Conservation (phyloP, 305 asterid species). For the Rubia peregrina region DNA sequence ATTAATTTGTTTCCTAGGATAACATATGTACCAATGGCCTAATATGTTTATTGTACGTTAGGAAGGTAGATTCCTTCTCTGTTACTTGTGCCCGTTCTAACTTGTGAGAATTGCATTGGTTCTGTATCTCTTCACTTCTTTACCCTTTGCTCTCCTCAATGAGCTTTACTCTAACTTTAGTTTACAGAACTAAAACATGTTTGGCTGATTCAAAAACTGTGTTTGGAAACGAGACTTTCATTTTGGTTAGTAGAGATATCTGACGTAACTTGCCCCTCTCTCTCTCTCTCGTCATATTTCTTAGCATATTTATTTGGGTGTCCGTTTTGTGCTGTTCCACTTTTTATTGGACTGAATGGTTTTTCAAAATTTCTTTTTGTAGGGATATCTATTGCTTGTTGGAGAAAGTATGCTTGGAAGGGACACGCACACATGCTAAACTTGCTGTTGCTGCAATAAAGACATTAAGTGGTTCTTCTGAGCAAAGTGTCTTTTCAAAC, state of each 20-base stretch:
- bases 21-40: background rate
- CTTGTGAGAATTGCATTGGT: background rate
- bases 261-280: background rate
- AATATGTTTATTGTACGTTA: background rate
- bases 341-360: slow-evolving; percentile 7
- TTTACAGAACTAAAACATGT: background rate
- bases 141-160: background rate
- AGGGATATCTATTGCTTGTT: slow-evolving; percentile 62
- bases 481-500: slow-evolving; percentile 39
- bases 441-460: slow-evolving; percentile 72
- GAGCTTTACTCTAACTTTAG: background rate
- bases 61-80: background rate
- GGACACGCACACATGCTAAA: slow-evolving; percentile 70
- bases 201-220: background rate
- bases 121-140: background rate
- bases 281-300: background rate
- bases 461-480: slow-evolving; percentile 48
- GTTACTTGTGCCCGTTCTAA: background rate
- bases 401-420: slow-evolving; percentile 74
- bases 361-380: slow-evolving; percentile 22
- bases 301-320: background rate
- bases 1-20: slow-evolving; percentile 1
- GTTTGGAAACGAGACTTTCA: background rate
- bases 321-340: slow-evolving; percentile 9
- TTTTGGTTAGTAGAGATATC: background rate